phyloP scores from a whole-genome alignment of 345 rosid species.

The Gossypium stocksii region DNA sequence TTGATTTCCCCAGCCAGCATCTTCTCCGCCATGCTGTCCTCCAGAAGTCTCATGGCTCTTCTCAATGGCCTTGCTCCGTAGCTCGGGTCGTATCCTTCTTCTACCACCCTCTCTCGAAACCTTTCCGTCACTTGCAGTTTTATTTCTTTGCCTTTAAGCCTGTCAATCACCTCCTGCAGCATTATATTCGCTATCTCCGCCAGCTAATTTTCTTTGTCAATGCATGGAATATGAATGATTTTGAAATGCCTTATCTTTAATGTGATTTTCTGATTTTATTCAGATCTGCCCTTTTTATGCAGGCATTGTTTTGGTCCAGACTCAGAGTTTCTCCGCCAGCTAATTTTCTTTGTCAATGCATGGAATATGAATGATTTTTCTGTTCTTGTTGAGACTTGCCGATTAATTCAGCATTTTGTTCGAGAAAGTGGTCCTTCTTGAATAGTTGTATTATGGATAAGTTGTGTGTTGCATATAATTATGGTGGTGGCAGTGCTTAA shows the following conservation, averaged over 20 bases:
- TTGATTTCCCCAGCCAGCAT: constrained; percentile 89
- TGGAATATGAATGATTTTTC: constrained; percentile 49
- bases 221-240: no score
- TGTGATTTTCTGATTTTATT: not conserved
- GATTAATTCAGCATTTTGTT: constrained; percentile 46
- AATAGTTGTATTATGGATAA: not conserved
- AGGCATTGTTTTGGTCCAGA: constrained; percentile 86
- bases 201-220: no score
- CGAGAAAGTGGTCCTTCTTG: constrained; percentile 42
- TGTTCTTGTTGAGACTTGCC: constrained; percentile 66
- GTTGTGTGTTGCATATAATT: not conserved
- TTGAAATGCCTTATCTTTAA: not conserved
- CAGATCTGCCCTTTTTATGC: constrained; percentile 21
- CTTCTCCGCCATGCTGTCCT: constrained; percentile 96
- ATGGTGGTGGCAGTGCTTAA: not conserved
- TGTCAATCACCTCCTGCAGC: constrained; percentile 76
- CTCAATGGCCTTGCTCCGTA: constrained; percentile 92
- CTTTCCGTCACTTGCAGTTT: constrained; percentile 92
- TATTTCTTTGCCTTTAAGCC: constrained; percentile 64
- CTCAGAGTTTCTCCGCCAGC: constrained; percentile 73
- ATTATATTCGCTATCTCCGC: constrained; percentile 86
- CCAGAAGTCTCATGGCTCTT: constrained; percentile 88
- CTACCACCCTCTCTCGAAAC: constrained; percentile 78
- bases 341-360: constrained; percentile 73
- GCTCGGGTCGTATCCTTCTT: constrained; percentile 91